Percentiles rank a stretch among this genome's conserved stretches.
phyloP scores from a whole-genome alignment of 345 rosid species.

The Melastoma malabathricum region DNA sequence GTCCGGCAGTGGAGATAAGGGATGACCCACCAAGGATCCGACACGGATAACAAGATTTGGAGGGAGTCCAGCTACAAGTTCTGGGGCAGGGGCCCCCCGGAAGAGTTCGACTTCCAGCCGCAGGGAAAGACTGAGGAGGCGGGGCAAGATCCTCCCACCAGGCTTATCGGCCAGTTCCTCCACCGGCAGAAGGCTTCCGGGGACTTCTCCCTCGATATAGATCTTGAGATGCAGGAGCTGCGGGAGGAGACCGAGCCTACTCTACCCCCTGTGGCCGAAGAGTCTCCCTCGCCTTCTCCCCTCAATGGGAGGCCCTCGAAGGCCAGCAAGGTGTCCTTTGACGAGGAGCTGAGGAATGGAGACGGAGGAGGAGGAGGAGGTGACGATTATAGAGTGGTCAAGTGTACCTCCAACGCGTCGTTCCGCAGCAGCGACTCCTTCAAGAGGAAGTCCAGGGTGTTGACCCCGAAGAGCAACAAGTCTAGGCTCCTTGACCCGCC shows the following conservation, averaged over 20 bases:
- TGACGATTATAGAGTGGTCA: slow-evolving; percentile 22
- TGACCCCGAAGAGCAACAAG: slow-evolving; percentile 18
- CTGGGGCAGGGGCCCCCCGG: slow-evolving; percentile 11
- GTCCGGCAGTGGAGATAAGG: too few relatives aligned
- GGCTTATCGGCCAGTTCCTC: slow-evolving; percentile 33
- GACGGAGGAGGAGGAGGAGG: slow-evolving; percentile 11
- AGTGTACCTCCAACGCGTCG: slow-evolving; percentile 28
- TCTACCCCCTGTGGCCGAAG: slow-evolving; percentile 18
- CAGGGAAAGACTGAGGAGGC: slow-evolving; percentile 1
- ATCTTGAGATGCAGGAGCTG: slow-evolving; percentile 33
- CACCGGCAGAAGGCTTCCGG: slow-evolving; percentile 42
- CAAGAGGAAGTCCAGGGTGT: slow-evolving; percentile 10
- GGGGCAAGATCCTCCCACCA: slow-evolving; percentile 24
- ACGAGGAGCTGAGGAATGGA: slow-evolving; percentile 5
- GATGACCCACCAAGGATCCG: too few relatives aligned
- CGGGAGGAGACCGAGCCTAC: slow-evolving; percentile 7
- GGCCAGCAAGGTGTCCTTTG: slow-evolving; percentile 8
- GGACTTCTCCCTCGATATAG: slow-evolving; percentile 34
- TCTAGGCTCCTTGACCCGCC: slow-evolving; percentile 42
- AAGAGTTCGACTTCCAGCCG: slow-evolving; percentile 20
- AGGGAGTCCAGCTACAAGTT: slow-evolving; percentile 54
- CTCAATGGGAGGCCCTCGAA: neutral
- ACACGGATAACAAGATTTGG: slow-evolving; percentile 25
- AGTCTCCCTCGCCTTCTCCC: slow-evolving; percentile 15
- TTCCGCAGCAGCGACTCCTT: slow-evolving; percentile 14